phyloP scores from a whole-genome alignment of 2,329 filamentous ascomycete species.

The Cordyceps fumosorosea region DNA sequence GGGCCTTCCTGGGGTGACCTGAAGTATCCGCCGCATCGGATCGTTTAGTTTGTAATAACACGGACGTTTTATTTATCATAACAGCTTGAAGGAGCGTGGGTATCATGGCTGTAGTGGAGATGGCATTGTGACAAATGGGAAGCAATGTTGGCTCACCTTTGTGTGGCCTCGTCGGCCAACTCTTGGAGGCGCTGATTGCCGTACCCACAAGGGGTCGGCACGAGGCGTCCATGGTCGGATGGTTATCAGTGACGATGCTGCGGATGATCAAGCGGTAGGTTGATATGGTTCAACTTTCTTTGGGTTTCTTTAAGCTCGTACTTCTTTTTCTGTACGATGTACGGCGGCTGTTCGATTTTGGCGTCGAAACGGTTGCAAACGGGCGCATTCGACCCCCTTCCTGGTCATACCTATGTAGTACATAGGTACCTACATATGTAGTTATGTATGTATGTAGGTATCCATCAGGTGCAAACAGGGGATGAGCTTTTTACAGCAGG shows the following conservation, averaged over 20 bases:
- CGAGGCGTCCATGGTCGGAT: background rate
- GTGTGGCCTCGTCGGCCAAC: slow-evolving; percentile 1
- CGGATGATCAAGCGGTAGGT: background rate
- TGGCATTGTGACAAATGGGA: background rate
- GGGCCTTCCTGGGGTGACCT: no score
- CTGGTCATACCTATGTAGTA: background rate
- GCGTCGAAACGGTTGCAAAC: no score
- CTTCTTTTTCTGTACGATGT: no score
- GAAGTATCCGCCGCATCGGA: background rate
- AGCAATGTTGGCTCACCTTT: background rate
- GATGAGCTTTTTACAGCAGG: no score
- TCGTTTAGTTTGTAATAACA: background rate
- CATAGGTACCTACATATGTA: background rate
- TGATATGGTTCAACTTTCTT: background rate
- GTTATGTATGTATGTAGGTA: no score
- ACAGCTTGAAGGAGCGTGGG: no score
- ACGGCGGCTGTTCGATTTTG: no score
- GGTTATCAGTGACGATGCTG: background rate
- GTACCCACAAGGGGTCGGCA: background rate
- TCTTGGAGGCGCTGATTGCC: background rate
- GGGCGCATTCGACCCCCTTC: no score
- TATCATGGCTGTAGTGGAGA: background rate
- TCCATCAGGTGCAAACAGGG: no score
- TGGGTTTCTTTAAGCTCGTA: no score
- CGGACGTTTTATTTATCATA: background rate